Percentiles rank a stretch among this genome's conserved stretches.
Evolutionary conservation across 2,329 filamentous ascomycete genomes (phyloP).

Genomic region (Cercospora zeina): DNA sequence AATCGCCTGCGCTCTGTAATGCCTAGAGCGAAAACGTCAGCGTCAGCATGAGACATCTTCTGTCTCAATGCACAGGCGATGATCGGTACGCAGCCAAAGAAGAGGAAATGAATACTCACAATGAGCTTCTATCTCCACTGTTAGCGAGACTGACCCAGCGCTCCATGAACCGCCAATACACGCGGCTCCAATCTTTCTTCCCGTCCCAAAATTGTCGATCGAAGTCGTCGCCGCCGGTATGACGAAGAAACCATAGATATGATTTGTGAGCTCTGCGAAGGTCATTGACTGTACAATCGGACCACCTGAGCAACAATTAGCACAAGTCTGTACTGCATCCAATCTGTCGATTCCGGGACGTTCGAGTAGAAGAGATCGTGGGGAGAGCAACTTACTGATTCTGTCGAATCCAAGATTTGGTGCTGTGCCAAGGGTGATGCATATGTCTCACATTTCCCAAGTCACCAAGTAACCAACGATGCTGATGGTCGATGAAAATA

Average conservation of each 20-base stretch:
- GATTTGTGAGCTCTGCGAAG: slow-evolving; percentile 37
- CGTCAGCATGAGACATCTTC: neutral
- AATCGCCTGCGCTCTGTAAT: slow-evolving; percentile 7
- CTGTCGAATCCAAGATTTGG: slow-evolving; percentile 22
- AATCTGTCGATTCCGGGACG: neutral
- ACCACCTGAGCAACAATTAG: slow-evolving; percentile 8
- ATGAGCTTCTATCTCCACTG: neutral
- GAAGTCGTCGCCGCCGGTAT: slow-evolving; percentile 24
- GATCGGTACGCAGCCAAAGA: neutral
- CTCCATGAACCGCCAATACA: slow-evolving; percentile 37
- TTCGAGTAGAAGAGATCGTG: neutral
- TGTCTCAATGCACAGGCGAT: neutral
- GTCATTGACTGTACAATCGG: slow-evolving; percentile 36
- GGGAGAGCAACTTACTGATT: slow-evolving; percentile 17
- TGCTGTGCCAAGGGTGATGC: slow-evolving; percentile 33
- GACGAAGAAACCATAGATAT: slow-evolving; percentile 32
- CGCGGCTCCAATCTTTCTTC: slow-evolving; percentile 29
- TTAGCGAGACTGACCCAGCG: slow-evolving; percentile 6
- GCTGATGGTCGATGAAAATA: slow-evolving; percentile 35
- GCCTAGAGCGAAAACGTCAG: neutral
- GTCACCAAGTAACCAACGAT: slow-evolving; percentile 41
- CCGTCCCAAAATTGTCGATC: slow-evolving; percentile 33
- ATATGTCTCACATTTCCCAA: slow-evolving; percentile 41
- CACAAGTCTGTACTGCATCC: neutral
- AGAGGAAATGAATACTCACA: neutral